Base-by-base conservation (phyloP, 305 asterid genomes). In the Rubia peregrina region DNA sequence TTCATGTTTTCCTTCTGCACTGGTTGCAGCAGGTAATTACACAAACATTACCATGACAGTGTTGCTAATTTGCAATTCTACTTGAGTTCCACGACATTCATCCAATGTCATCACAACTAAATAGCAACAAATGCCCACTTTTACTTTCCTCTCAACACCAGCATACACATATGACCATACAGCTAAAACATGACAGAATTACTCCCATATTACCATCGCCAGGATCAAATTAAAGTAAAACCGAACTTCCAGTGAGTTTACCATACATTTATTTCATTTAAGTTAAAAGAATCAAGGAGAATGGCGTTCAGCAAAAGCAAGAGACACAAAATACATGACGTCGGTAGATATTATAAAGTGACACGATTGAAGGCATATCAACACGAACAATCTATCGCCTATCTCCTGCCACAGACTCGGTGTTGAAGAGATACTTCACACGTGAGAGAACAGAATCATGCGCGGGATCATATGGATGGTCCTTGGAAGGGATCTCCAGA, bases 401-500 rank as follows among this genome's bases (percentile, higher is more conserved):
- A 0, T 65, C 90, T 46, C 90, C 82, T 26, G 94, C 91, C 74
- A 88, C 96, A 8, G 95, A 89, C 74, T 91, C 98, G 0, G 88
- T 1, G 9, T 80, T 63, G 88, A 91, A 89, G 78, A 91, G 95
- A 85, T 89, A 83, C 87, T 86, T 90, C 78, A 93, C 96, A 72
- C 96, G 85, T 3, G 97, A 93, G 59, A 90, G 90, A 76, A 93
- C 92, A 19, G 96, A 92, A 78, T 92, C 97, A 49, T 87, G 96
- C 0, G 92, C 91, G 44, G 98, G 96, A 83, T 93, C 97, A 36
- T 90, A 90, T 0, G 97, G 98, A 53, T 90, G 96, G 81, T 90
- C 97, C 94, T 93, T 93, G 61, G 98, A 93, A 21, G 97, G 98
- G 67, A 93, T 93, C 88, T 93, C 97, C 80, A 93, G 55, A 77